phyloP scores from a whole-genome alignment of 805 yeast species.

The Brettanomyces nanus region DNA sequence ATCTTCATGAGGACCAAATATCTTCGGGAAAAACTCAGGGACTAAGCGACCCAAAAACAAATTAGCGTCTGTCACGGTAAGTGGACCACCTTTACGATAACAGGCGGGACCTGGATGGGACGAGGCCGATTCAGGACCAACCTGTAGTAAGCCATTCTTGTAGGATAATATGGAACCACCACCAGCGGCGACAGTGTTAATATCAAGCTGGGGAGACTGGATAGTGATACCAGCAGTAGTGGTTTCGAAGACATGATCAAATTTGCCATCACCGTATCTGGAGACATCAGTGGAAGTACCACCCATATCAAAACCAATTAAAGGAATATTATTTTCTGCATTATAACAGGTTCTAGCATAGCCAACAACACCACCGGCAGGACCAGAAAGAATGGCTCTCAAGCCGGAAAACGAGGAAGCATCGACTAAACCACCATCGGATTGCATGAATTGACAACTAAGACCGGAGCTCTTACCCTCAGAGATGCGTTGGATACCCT shows the following conservation, averaged over 20 bases:
- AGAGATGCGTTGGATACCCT: conserved; percentile 34
- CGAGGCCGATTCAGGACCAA: conserved; percentile 83
- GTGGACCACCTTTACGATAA: conserved; percentile 75
- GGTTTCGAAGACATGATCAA: conserved; percentile 77
- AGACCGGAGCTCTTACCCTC: conserved; percentile 33
- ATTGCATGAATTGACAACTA: conserved; percentile 82
- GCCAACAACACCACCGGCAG: conserved; percentile 98
- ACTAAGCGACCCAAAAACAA: conserved; percentile 61
- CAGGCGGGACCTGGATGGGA: conserved; percentile 91
- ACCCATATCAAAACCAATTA: conserved; percentile 85
- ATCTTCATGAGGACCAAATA: conserved; percentile 76
- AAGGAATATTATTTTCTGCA: conserved; percentile 43
- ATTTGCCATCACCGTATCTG: conserved; percentile 55
- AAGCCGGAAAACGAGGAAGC: conserved; percentile 80
- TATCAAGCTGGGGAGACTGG: conserved; percentile 78
- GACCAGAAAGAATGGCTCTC: conserved; percentile 85
- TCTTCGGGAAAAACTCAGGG: conserved; percentile 70
- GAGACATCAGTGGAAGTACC: conserved; percentile 87
- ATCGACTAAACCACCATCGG: conserved; percentile 91
- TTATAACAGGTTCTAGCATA: conserved; percentile 75
- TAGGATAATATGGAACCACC: conserved; percentile 67
- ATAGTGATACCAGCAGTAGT: conserved; percentile 77
- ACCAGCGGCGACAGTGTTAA: conserved; percentile 79
- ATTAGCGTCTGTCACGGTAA: conserved; percentile 83
- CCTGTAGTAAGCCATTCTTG: conserved; percentile 66